Percentiles rank a stretch among this genome's conserved stretches.
Evolutionary conservation across 495 filamentous ascomycete genomes (phyloP).

Genomic region (Trichoderma reesei): DNA sequence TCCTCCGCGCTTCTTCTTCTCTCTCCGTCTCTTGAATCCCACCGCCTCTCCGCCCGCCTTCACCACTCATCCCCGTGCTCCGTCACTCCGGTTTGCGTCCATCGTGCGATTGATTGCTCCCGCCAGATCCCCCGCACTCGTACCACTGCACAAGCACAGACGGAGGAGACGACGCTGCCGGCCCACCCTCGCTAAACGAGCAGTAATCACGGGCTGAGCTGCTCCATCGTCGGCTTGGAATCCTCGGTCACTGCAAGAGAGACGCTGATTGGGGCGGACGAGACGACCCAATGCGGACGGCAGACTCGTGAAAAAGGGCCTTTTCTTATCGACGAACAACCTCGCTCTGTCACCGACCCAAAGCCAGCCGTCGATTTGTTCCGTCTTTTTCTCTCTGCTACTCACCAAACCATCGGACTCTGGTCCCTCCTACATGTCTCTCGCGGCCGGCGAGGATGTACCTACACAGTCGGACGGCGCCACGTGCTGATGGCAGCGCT

Average conservation of each 20-base stretch:
- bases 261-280: not conserved
- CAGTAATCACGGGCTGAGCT: not conserved
- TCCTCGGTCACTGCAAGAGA: slow-evolving; percentile 3
- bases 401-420: not conserved
- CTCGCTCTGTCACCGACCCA: not conserved
- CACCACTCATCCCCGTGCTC: not conserved
- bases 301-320: not conserved
- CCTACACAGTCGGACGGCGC: not conserved
- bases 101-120: not conserved
- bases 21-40: not conserved
- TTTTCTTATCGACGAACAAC: not conserved
- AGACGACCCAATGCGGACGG: not conserved
- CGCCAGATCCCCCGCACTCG: not conserved
- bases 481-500: not conserved
- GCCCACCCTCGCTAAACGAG: slow-evolving; percentile 6
- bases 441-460: slow-evolving; percentile 5
- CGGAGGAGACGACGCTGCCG: not conserved
- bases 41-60: not conserved
- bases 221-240: not conserved
- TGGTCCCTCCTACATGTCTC: slow-evolving; percentile 1
- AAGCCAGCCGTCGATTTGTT: not conserved
- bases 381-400: not conserved
- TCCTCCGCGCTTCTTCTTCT: not conserved
- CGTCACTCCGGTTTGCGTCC: not conserved
- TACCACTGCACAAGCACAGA: not conserved